Conservation (phyloP, 2,329 filamentous ascomycete species). For the Helotiales sp. region DNA sequence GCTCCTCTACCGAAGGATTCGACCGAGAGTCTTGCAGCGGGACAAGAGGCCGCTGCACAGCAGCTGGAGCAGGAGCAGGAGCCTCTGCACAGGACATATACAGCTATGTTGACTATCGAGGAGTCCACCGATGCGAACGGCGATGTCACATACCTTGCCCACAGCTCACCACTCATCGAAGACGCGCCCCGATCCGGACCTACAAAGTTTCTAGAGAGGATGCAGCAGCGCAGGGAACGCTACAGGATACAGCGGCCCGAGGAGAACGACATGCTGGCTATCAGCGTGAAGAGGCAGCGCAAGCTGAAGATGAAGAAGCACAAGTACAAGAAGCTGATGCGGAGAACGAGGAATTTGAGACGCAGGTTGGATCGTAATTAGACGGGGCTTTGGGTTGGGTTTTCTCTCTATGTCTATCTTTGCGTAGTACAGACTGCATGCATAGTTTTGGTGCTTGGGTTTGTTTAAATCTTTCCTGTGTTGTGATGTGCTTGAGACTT, state of each 20-base stretch:
- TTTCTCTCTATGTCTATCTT: background rate
- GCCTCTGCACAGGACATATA: slow-evolving; percentile 62
- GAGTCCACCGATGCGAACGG: slow-evolving; percentile 65
- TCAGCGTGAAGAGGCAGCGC: slow-evolving; percentile 89
- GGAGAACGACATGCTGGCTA: slow-evolving; percentile 70
- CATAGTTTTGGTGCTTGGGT: slow-evolving; percentile 19
- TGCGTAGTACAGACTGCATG: background rate
- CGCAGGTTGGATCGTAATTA: slow-evolving; percentile 61
- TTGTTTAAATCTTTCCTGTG: slow-evolving; percentile 4
- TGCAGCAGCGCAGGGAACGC: slow-evolving; percentile 66
- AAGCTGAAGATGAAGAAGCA: slow-evolving; percentile 99
- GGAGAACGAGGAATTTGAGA: slow-evolving; percentile 84
- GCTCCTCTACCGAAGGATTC: slow-evolving; percentile 66
- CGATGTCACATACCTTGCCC: slow-evolving; percentile 63
- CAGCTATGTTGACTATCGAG: slow-evolving; percentile 69
- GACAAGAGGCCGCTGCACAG: slow-evolving; percentile 44
- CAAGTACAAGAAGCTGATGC: slow-evolving; percentile 99
- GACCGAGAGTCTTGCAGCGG: slow-evolving; percentile 45
- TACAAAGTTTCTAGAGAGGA: slow-evolving; percentile 70
- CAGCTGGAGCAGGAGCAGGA: slow-evolving; percentile 43
- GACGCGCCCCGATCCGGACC: slow-evolving; percentile 44
- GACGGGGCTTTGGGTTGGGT: slow-evolving; percentile 16
- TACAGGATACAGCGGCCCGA: slow-evolving; percentile 56
- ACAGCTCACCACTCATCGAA: slow-evolving; percentile 62
- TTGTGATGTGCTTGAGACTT: slow-evolving; percentile 12